Base-by-base conservation (phyloP, 768 basidiomycete species). In the Kwoniella sp. region DNA sequence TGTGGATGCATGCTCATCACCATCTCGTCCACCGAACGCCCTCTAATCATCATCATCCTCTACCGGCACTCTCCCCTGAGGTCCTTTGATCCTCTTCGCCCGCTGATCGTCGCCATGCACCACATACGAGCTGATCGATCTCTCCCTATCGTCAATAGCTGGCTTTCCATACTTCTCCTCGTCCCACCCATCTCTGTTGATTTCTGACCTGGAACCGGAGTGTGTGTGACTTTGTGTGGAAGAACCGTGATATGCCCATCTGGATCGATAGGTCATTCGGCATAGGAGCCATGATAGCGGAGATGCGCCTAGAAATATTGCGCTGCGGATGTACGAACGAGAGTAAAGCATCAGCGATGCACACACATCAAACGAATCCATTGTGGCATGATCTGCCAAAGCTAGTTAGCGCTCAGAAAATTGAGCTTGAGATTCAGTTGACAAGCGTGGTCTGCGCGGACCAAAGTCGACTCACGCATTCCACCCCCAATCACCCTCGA, bases 181-280 rank as follows among this genome's bases (percentile, higher is more conserved):
- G 38, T 57, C 31, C 23, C 31, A 57, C 13, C 25, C 37, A 12
- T 34, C n/a, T 23, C 37, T 30, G 34, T 5, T 34, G 13, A 4
- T 11, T 45, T 45, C 11, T 45, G 34, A 37, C 34, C 13, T 37
- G 34, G 34, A 37, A 37, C 13, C 13, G 34, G 34, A 5, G 34
- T 13, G 34, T 7, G 34, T 7, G 34, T 7, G 34, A 37, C 13
- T 13, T n/a, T n/a, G n/a, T n/a, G n/a, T n/a, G 3, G 41, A 45
- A 8, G 41, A 45, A 17, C 8, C 7, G 31, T 22, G 23, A 50
- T 58, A 65, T 9, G 58, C 29, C 37, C 56, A 55, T 38, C 34
- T 22, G 29, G 63, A 65, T n/a, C 57, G 31, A 28, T 65, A 65
- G 31, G 56, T 58, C 38, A 58, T 25, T 20, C 63, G 56, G 31